Conservation (phyloP, 345 rosid genomes). For the Litchi chinensis region DNA sequence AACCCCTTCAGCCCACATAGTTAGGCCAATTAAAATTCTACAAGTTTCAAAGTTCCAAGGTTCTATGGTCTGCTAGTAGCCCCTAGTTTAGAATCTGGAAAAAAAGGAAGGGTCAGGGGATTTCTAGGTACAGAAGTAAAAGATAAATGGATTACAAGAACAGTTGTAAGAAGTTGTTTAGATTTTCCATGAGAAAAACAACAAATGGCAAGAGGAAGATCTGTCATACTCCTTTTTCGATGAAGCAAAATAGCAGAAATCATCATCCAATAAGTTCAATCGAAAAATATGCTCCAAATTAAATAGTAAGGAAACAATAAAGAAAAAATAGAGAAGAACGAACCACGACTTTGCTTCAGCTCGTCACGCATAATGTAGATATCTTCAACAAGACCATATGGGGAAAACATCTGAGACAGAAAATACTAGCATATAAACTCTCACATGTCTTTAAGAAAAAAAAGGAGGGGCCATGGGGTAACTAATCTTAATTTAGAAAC, state of each 20-base stretch:
- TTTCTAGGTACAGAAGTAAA: not conserved
- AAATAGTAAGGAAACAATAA: constrained; percentile 4
- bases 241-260: not conserved
- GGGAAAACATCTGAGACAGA: constrained; percentile 67
- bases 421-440: constrained; percentile 16
- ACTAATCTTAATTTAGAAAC: constrained; percentile 7
- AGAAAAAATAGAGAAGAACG: constrained; percentile 27
- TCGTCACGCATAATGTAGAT: constrained; percentile 68
- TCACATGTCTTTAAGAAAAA: constrained; percentile 12
- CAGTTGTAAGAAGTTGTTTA: not conserved
- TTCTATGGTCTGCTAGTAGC: not conserved
- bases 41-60: not conserved
- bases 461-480: not conserved
- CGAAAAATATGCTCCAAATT: not conserved
- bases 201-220: not conserved
- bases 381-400: constrained; percentile 71
- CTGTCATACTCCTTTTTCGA: constrained; percentile 1
- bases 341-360: constrained; percentile 72
- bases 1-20: not conserved
- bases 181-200: not conserved
- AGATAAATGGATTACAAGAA: not conserved
- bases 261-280: constrained; percentile 8
- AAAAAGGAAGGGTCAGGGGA: not conserved
- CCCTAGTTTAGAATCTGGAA: not conserved
- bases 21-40: not conserved